Base-by-base conservation (phyloP, 129 eudicot genomes). In the Chrysanthemum makinoi region DNA sequence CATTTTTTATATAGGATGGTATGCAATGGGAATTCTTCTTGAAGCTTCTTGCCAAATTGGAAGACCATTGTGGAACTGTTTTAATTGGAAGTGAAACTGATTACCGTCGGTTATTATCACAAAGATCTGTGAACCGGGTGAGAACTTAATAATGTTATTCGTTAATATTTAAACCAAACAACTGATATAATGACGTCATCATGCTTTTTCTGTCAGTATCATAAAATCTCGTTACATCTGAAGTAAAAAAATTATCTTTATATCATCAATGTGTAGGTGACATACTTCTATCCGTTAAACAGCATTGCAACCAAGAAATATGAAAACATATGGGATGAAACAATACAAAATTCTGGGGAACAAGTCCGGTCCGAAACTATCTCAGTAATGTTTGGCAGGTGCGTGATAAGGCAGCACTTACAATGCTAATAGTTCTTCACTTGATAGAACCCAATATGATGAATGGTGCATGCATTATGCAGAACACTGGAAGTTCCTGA, bases 321-420 rank as follows among this genome's bases (percentile, higher is more conserved):
- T 55, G 96, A 86, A 52, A 76, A 72, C 69, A 74, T 81, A 77
- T 95, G 99, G 99, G 71, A 79, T 61, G 79, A 75, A 56, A 77
- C 81, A 54, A 65, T 80, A 44, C 64, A 54, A 77, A 73, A 72
- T 18, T 67, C 65, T 54, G 99, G 91, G 49, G 96, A 82, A 58
- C 72, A 15, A 7, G 82, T 95, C 66, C 71, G 68, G 15, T 84
- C 91, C 15, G 73, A 79, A 60, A 88, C 85, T 39, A 77, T 95
- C 77, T 78, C 83, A 4, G 99, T 95, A 73, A 95, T 95, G 99
- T 95, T 95, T 83, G 99, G 99, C 52, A 95, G 99, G 99, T 95
- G 82, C 3, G 51, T 76, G 28, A 57, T 73, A 79, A 52, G 14
- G 67, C 30, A 52, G 33, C 49, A 72, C 43, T 72, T 54, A 62